These are phyloP conservation scores for Suhomyces sp. DNA, from an alignment of 805 yeast genomes.

Conservation along the genomic window DNA sequence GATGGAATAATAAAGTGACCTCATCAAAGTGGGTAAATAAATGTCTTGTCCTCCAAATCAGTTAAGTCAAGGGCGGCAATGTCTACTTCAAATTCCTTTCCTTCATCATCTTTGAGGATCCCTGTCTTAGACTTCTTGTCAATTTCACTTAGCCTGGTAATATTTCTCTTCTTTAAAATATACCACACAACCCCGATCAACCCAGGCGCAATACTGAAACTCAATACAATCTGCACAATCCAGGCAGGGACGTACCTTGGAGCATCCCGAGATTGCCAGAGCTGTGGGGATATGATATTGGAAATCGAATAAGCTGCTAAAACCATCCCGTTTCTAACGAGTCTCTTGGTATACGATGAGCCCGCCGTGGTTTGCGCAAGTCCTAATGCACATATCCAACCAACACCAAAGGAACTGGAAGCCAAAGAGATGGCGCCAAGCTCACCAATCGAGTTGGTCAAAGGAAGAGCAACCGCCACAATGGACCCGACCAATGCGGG, in stretches of 20 bases:
- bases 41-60: constrained; percentile 50
- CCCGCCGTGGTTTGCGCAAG: constrained; percentile 37
- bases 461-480: constrained; percentile 44
- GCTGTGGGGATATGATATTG: constrained; percentile 56
- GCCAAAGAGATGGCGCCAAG: constrained; percentile 50
- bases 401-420: constrained; percentile 43
- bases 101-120: constrained; percentile 27
- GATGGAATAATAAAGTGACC: too few species aligned
- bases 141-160: constrained; percentile 29
- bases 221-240: constrained; percentile 56
- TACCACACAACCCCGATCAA: constrained; percentile 43
- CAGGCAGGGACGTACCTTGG: constrained; percentile 41
- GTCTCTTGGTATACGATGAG: constrained; percentile 47
- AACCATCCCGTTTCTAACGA: constrained; percentile 45
- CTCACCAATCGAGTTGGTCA: constrained; percentile 41
- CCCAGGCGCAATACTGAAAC: constrained; percentile 47
- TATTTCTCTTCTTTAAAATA: constrained; percentile 47
- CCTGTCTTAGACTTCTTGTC: constrained; percentile 25
- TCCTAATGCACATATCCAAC: constrained; percentile 32
- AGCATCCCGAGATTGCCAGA: constrained; percentile 49
- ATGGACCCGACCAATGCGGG: constrained; percentile 49
- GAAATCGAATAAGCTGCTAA: constrained; percentile 49
- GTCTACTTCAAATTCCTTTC: constrained; percentile 32
- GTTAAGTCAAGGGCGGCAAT: constrained; percentile 52
- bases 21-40: constrained; percentile 53